Conservation (phyloP, 169 alveolate species). For the Cystoisospora suis region DNA sequence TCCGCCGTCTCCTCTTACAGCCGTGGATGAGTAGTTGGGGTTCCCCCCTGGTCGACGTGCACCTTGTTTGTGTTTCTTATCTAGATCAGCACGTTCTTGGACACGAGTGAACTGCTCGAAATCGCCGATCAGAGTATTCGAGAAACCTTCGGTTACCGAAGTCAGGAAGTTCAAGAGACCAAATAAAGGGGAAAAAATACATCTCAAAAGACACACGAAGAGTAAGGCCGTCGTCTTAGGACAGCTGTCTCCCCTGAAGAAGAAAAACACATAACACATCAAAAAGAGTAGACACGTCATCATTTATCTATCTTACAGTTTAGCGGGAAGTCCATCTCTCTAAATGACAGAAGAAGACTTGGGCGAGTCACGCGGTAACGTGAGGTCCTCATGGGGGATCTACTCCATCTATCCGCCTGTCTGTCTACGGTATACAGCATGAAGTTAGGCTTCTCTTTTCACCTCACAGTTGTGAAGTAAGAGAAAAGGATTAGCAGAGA, state of each 20-base stretch:
- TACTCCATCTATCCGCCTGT: too few species aligned
- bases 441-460: too few species aligned
- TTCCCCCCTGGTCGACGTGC: too few species aligned
- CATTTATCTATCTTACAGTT: too few species aligned
- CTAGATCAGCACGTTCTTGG: constrained; percentile 78
- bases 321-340: too few species aligned
- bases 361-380: too few species aligned
- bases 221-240: constrained; percentile 59
- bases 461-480: too few species aligned
- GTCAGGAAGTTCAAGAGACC: constrained; percentile 86
- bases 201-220: constrained; percentile 67
- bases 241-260: constrained; percentile 66
- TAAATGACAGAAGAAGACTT: too few species aligned
- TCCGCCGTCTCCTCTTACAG: neutral
- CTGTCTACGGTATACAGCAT: too few species aligned
- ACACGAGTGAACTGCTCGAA: constrained; percentile 88
- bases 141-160: constrained; percentile 87
- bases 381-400: too few species aligned
- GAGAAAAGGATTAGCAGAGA: too few species aligned
- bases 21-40: neutral
- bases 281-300: too few species aligned
- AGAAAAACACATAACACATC: constrained; percentile 16
- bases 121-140: constrained; percentile 89
- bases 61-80: constrained; percentile 59
- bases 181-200: constrained; percentile 84